Percentiles rank a stretch among this genome's conserved stretches.
Conservation (phyloP, 75 land plant species). For the Pinus taeda region DNA sequence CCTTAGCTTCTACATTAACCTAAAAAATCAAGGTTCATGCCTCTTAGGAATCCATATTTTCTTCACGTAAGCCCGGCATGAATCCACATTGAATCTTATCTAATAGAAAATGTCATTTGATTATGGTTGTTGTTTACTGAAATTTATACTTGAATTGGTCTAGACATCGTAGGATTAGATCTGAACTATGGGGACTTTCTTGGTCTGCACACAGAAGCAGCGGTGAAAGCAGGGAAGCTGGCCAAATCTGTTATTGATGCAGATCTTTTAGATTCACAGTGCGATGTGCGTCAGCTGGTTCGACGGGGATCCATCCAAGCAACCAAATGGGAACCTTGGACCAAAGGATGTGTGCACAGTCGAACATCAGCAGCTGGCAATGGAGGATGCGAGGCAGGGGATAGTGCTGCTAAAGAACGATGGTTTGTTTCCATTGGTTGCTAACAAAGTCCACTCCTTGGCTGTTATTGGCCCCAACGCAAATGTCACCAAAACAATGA, state of each 20-base stretch:
- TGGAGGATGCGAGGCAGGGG: constrained; percentile 86
- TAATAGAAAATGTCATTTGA: not conserved
- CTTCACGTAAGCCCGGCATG: too few species aligned
- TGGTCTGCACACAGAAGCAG: constrained; percentile 43
- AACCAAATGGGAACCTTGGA: constrained; percentile 60
- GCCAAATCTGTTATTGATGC: constrained; percentile 43
- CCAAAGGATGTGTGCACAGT: constrained; percentile 70
- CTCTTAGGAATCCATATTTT: too few species aligned
- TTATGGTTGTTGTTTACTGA: not conserved
- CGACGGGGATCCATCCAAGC: constrained; percentile 70
- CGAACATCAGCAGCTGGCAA: constrained; percentile 66
- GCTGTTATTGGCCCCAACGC: constrained; percentile 92
- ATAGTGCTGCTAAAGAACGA: constrained; percentile 85
- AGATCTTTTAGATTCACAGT: constrained; percentile 54
- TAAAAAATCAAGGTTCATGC: too few species aligned
- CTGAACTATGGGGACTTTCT: constrained; percentile 82
- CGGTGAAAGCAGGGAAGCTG: constrained; percentile 51
- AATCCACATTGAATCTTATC: too few species aligned
- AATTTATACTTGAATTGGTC: too few species aligned
- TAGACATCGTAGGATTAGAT: constrained; percentile 62
- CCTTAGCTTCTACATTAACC: too few species aligned
- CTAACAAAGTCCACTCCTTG: constrained; percentile 25
- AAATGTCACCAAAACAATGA: constrained; percentile 72
- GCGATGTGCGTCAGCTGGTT: constrained; percentile 87
- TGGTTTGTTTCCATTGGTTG: constrained; percentile 25